phyloP scores from a whole-genome alignment of 2,329 filamentous ascomycete genomes.

The Lecanicillium sp. region DNA sequence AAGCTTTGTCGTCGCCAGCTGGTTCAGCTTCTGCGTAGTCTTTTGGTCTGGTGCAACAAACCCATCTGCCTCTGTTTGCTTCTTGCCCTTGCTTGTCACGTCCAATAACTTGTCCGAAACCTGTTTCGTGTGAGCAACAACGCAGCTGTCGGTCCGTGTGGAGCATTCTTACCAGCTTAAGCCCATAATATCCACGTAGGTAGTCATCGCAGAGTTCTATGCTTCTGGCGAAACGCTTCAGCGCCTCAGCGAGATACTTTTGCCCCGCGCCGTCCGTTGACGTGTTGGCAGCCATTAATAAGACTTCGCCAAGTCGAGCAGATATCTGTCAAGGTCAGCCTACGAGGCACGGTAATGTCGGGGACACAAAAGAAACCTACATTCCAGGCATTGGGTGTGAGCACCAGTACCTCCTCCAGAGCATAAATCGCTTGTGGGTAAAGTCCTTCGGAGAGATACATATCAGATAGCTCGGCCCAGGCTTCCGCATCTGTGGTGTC shows the following conservation, averaged over 20 bases:
- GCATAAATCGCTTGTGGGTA: conserved; percentile 80
- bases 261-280: conserved; percentile 31
- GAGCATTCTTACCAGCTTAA: conserved; percentile 59
- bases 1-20: conserved; percentile 66
- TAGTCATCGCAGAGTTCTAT: conserved; percentile 93
- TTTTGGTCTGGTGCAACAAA: conserved; percentile 47
- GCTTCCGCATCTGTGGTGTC: conserved; percentile 86
- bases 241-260: conserved; percentile 59
- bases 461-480: conserved; percentile 84
- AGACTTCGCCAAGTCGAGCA: conserved; percentile 75
- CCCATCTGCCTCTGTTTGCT: conserved; percentile 38
- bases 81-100: conserved; percentile 33
- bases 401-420: conserved; percentile 80
- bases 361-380: too few species aligned
- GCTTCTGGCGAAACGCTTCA: conserved; percentile 82
- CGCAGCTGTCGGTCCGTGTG: not conserved
- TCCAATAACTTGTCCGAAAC: conserved; percentile 42
- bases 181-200: conserved; percentile 82
- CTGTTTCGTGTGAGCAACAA: conserved; percentile 21
- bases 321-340: conserved; percentile 73
- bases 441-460: conserved; percentile 74
- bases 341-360: too few species aligned
- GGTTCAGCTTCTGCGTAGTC: conserved; percentile 61
- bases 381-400: conserved; percentile 92
- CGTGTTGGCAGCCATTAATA: conserved; percentile 59